phyloP scores from a whole-genome alignment of 2,329 filamentous ascomycete species.

The Trichoderma lentiforme region DNA sequence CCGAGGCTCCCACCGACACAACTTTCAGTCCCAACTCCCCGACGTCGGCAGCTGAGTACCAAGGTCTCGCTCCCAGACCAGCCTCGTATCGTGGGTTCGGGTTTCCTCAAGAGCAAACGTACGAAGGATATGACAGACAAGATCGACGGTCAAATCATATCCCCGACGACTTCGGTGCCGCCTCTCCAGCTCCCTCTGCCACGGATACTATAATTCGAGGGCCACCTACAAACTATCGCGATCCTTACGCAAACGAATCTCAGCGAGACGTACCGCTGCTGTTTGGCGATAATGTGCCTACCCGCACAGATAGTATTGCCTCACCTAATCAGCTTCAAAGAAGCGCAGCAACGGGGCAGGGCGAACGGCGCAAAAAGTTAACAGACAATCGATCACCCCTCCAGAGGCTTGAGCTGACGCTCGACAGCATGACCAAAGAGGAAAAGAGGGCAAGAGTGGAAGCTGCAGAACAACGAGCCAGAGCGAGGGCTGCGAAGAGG shows the following conservation, averaged over 20 bases:
- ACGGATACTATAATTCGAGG: constrained; percentile 57
- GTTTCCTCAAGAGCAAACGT: constrained; percentile 39
- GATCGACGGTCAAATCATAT: constrained; percentile 17
- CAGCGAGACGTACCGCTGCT: constrained; percentile 15
- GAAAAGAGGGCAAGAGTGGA: constrained; percentile 84
- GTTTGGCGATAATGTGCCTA: constrained; percentile 23
- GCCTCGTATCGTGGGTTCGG: constrained; percentile 54
- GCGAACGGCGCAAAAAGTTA: constrained; percentile 55
- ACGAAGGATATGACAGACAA: constrained; percentile 26
- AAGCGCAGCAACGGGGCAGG: constrained; percentile 35
- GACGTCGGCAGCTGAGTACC: constrained; percentile 47
- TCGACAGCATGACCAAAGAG: constrained; percentile 92
- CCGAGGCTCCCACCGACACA: constrained; percentile 55
- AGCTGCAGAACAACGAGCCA: constrained; percentile 72
- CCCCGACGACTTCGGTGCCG: constrained; percentile 38
- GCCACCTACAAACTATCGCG: constrained; percentile 56
- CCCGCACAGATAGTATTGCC: constrained; percentile 26
- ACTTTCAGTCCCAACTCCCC: constrained; percentile 58
- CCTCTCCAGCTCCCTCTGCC: constrained; percentile 44
- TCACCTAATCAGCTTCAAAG: constrained; percentile 33
- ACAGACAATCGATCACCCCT: constrained; percentile 84
- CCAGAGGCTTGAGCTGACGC: constrained; percentile 85
- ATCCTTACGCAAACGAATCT: constrained; percentile 38
- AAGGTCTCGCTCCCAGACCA: constrained; percentile 57
- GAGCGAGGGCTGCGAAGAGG: constrained; percentile 54